Percentiles rank a stretch among this genome's conserved stretches.
phyloP scores from a whole-genome alignment of 139 green algal species.

The Picochlorum sp. region DNA sequence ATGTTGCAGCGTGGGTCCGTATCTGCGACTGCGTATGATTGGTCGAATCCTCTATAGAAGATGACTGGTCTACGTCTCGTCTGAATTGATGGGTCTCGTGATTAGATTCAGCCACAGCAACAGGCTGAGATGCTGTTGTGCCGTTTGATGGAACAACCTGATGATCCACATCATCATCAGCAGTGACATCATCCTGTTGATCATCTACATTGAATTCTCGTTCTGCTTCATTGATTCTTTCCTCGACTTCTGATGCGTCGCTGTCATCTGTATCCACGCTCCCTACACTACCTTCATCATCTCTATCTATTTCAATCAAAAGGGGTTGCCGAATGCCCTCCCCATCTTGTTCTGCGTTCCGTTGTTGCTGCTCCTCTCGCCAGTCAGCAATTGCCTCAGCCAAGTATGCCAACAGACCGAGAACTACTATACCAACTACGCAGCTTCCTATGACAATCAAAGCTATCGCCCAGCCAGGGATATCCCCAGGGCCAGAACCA shows the following conservation, averaged over 20 bases:
- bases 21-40: no score
- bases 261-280: constrained; percentile 14
- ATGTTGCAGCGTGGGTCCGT: neutral
- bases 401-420: constrained; percentile 11
- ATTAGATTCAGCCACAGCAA: no score
- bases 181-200: neutral
- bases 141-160: neutral
- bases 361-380: neutral
- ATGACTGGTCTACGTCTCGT: no score
- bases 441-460: constrained; percentile 38
- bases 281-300: constrained; percentile 35
- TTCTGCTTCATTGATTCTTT: constrained; percentile 9
- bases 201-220: neutral
- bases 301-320: constrained; percentile 29
- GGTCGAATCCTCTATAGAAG: no score
- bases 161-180: neutral
- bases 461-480: constrained; percentile 33
- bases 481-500: neutral
- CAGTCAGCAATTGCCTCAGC: constrained; percentile 7
- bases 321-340: constrained; percentile 23
- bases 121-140: neutral
- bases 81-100: no score
- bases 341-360: constrained; percentile 1
- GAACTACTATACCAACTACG: constrained; percentile 16
- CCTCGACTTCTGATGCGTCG: constrained; percentile 22